Conservation (phyloP, 106 monocot species). For the Iris macrosiphon region DNA sequence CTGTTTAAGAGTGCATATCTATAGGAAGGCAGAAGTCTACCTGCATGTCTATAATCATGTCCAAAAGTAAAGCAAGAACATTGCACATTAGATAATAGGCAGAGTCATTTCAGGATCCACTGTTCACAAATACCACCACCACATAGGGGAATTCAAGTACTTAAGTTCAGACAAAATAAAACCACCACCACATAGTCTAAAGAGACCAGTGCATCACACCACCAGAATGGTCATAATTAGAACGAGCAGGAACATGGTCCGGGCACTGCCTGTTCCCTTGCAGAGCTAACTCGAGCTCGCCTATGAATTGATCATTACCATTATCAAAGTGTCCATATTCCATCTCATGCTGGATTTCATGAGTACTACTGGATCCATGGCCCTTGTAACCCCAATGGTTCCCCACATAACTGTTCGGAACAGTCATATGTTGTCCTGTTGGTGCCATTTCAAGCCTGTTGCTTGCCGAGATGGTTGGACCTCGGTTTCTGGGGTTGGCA, state of each 20-base stretch:
- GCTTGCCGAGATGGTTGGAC: constrained; percentile 7
- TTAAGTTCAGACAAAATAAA: too few species aligned
- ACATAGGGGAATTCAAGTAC: too few species aligned
- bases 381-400: constrained; percentile 33
- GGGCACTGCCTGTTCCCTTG: constrained; percentile 43
- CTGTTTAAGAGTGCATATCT: too few species aligned
- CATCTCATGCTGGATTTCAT: constrained; percentile 28
- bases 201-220: constrained; percentile 56
- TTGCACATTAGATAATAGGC: too few species aligned
- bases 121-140: too few species aligned
- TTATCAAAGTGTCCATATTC: constrained; percentile 13
- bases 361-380: constrained; percentile 20
- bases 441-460: constrained; percentile 13
- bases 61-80: too few species aligned
- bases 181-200: too few species aligned
- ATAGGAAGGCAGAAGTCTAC: too few species aligned
- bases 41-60: too few species aligned
- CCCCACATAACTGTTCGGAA: constrained; percentile 7
- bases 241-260: constrained; percentile 11
- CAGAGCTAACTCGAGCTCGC: constrained; percentile 88
- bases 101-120: too few species aligned
- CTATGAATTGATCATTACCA: constrained; percentile 38
- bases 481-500: constrained; percentile 19
- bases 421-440: constrained; percentile 22
- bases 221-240: constrained; percentile 25